These are phyloP conservation scores for Chalara sp. DNA, from an alignment of 2,329 filamentous ascomycete species.

Conservation along the genomic window DNA sequence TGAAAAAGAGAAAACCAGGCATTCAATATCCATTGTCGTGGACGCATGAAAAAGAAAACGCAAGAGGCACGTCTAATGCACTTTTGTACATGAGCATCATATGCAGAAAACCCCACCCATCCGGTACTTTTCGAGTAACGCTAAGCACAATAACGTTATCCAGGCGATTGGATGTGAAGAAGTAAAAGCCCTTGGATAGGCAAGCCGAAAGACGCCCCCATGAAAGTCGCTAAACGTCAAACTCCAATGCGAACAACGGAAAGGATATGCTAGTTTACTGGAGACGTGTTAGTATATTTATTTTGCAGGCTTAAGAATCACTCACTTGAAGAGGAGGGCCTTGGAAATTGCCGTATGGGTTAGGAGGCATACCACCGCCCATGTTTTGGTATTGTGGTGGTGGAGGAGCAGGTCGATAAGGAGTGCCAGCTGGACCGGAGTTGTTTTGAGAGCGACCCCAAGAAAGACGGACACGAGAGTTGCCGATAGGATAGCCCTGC, in stretches of 20 bases:
- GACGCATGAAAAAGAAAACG: slow-evolving; percentile 26
- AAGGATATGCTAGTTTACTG: slow-evolving; percentile 28
- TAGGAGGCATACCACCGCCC: slow-evolving; percentile 29
- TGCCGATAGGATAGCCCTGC: slow-evolving; percentile 98
- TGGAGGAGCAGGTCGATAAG: slow-evolving; percentile 88
- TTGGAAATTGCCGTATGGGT: slow-evolving; percentile 23
- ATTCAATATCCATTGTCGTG: slow-evolving; percentile 25
- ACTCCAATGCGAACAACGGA: slow-evolving; percentile 28
- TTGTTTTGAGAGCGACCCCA: slow-evolving; percentile 99
- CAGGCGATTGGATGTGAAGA: slow-evolving; percentile 29
- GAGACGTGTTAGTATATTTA: not conserved
- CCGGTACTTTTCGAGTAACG: slow-evolving; percentile 31
- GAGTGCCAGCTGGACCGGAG: slow-evolving; percentile 90
- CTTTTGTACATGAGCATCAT: slow-evolving; percentile 32
- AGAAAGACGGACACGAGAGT: slow-evolving; percentile 93
- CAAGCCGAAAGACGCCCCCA: slow-evolving; percentile 27
- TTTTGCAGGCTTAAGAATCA: not conserved
- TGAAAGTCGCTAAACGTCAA: slow-evolving; percentile 24
- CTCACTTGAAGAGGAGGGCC: slow-evolving; percentile 27
- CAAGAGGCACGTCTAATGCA: slow-evolving; percentile 26
- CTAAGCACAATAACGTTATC: slow-evolving; percentile 27
- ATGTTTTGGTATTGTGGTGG: slow-evolving; percentile 67
- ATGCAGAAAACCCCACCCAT: slow-evolving; percentile 29
- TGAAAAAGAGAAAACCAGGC: slow-evolving; percentile 15
- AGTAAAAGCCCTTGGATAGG: slow-evolving; percentile 24